A percentile compares a stretch with the other conserved stretches of the same genome.
These are phyloP conservation scores for Phytophthora sp. DNA, from an alignment of 352 stramenopile genomes.

Conservation along the genomic window DNA sequence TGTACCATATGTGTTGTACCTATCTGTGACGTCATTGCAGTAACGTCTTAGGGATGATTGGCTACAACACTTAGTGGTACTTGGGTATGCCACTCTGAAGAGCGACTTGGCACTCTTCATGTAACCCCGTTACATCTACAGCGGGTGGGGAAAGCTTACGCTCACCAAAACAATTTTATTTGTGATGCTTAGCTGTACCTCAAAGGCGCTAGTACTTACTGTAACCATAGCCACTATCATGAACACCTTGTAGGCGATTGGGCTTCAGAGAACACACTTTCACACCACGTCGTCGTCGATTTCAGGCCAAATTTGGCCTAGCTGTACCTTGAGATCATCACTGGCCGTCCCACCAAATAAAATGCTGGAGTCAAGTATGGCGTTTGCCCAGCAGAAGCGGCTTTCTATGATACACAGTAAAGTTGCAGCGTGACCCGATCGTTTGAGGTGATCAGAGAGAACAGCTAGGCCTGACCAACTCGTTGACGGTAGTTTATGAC, in stretches of 20 bases:
- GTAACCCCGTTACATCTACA: no score
- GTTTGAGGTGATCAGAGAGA: constrained; percentile 17
- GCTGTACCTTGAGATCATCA: constrained; percentile 25
- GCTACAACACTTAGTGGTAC: no score
- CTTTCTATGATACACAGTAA: constrained; percentile 57
- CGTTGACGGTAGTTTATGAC: constrained; percentile 48
- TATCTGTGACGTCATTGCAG: no score
- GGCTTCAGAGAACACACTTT: neutral
- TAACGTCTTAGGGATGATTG: no score
- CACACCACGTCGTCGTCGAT: neutral
- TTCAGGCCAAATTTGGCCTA: neutral
- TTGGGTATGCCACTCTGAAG: no score
- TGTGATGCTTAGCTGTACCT: no score
- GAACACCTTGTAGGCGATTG: neutral
- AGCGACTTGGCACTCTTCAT: no score
- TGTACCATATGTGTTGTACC: no score
- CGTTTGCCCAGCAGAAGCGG: constrained; percentile 82
- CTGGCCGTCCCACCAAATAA: constrained; percentile 93
- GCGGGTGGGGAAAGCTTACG: no score
- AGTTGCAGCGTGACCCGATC: neutral
- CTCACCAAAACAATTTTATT: no score
- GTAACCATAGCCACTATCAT: neutral
- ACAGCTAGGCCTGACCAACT: constrained; percentile 18
- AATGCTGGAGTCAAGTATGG: constrained; percentile 90
- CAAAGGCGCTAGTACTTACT: neutral